These are phyloP conservation scores for Lachancea fermentati DNA, from an alignment of 805 yeast species.

Conservation along the genomic window DNA sequence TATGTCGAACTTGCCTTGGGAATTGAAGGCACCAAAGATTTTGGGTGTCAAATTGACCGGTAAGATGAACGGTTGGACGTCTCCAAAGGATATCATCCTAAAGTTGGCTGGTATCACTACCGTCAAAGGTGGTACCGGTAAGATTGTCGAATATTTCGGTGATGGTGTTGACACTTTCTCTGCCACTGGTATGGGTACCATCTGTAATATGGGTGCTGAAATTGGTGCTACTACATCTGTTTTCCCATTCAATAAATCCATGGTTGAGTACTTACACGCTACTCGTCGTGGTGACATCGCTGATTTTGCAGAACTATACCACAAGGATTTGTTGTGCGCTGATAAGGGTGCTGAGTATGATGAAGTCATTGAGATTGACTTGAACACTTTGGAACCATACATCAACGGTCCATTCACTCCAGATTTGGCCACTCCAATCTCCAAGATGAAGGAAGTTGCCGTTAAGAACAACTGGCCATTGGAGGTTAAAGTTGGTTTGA, in stretches of 20 bases:
- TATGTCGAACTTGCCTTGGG: constrained; percentile 93
- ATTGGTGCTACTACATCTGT: constrained; percentile 97
- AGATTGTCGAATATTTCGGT: constrained; percentile 93
- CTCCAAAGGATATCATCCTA: constrained; percentile 94
- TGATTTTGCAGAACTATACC: constrained; percentile 68
- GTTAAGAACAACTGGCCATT: constrained; percentile 86
- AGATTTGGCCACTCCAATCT: constrained; percentile 92
- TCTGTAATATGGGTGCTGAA: constrained; percentile 99
- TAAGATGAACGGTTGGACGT: constrained; percentile 87
- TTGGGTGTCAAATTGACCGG: constrained; percentile 95
- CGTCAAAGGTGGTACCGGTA: constrained; percentile 98
- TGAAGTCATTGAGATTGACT: constrained; percentile 85
- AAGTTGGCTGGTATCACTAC: constrained; percentile 91
- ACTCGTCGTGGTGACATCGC: constrained; percentile 84
- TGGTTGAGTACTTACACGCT: constrained; percentile 78
- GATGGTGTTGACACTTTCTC: constrained; percentile 89
- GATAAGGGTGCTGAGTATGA: constrained; percentile 94
- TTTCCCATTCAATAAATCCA: constrained; percentile 92
- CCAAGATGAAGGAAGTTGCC: constrained; percentile 79
- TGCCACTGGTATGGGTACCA: constrained; percentile 98
- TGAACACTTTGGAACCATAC: constrained; percentile 87
- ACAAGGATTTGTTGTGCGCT: constrained; percentile 66
- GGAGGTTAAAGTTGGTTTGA: constrained; percentile 88
- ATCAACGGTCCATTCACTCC: constrained; percentile 98
- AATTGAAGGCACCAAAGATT: constrained; percentile 93